phyloP scores from a whole-genome alignment of 2,329 filamentous ascomycete genomes.

The Monosporascus sp. region DNA sequence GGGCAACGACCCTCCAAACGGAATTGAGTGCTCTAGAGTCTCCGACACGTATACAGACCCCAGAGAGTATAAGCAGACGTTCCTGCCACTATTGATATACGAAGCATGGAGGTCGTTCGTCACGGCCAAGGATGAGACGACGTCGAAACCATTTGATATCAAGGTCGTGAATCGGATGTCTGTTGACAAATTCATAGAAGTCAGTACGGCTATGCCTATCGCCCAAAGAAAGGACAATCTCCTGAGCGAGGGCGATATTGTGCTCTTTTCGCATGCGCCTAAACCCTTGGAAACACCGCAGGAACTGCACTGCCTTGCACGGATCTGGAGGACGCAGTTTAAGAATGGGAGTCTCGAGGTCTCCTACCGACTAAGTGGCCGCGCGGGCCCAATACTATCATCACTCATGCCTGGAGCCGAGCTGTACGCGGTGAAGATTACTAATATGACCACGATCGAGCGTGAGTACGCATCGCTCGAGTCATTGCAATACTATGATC shows the following conservation, averaged over 20 bases:
- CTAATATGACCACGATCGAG: constrained; percentile 90
- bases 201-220: constrained; percentile 75
- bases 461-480: constrained; percentile 90
- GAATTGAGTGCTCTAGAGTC: constrained; percentile 68
- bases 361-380: constrained; percentile 74
- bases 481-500: constrained; percentile 89
- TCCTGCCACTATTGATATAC: constrained; percentile 82
- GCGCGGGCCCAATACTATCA: constrained; percentile 54
- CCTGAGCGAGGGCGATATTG: constrained; percentile 79
- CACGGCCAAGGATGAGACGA: constrained; percentile 81
- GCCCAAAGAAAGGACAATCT: constrained; percentile 65
- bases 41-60: constrained; percentile 73
- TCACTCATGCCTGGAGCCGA: constrained; percentile 64
- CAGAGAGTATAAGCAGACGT: constrained; percentile 77
- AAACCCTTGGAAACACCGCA: constrained; percentile 62
- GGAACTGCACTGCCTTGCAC: constrained; percentile 77
- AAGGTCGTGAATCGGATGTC: constrained; percentile 83
- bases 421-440: constrained; percentile 75
- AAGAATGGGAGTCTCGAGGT: constrained; percentile 81
- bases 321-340: constrained; percentile 72
- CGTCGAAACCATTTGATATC: constrained; percentile 75
- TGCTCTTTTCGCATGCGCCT: constrained; percentile 72
- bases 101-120: constrained; percentile 96
- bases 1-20: constrained; percentile 78
- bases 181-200: constrained; percentile 88